These are phyloP conservation scores for Talaromyces marneffei DNA, from an alignment of 2,329 filamentous ascomycete genomes.

Conservation along the genomic window DNA sequence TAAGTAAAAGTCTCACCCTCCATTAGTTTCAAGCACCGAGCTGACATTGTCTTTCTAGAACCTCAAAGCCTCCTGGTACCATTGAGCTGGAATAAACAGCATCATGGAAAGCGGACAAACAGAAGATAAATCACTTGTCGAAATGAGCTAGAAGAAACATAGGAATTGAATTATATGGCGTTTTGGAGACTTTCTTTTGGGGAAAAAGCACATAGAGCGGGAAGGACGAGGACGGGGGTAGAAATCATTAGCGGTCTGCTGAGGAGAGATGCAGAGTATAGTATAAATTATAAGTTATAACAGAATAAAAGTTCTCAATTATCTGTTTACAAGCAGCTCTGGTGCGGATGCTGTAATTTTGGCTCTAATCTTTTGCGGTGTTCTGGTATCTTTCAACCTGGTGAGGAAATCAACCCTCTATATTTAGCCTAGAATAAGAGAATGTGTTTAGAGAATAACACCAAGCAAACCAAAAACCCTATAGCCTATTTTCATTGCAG, in stretches of 20 bases:
- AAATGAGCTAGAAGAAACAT: not conserved
- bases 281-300: too few relatives aligned
- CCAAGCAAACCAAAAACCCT: too few relatives aligned
- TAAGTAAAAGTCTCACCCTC: slow-evolving; percentile 7
- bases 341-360: too few relatives aligned
- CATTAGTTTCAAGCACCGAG: not conserved
- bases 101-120: not conserved
- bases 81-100: not conserved
- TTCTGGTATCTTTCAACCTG: too few relatives aligned
- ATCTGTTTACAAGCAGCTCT: not conserved
- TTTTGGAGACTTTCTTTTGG: not conserved
- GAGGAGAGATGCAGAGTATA: not conserved
- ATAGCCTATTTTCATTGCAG: not conserved
- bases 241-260: not conserved
- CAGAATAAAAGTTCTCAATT: not conserved
- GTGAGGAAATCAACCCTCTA: too few relatives aligned
- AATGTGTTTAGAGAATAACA: too few relatives aligned
- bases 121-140: not conserved
- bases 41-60: not conserved
- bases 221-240: not conserved
- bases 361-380: too few relatives aligned
- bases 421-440: too few relatives aligned
- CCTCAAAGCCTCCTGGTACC: not conserved
- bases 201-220: not conserved
- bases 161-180: not conserved